Conservation (phyloP, 176 grass and related monocot genomes). For the Ampelocalamus luodianensis region DNA sequence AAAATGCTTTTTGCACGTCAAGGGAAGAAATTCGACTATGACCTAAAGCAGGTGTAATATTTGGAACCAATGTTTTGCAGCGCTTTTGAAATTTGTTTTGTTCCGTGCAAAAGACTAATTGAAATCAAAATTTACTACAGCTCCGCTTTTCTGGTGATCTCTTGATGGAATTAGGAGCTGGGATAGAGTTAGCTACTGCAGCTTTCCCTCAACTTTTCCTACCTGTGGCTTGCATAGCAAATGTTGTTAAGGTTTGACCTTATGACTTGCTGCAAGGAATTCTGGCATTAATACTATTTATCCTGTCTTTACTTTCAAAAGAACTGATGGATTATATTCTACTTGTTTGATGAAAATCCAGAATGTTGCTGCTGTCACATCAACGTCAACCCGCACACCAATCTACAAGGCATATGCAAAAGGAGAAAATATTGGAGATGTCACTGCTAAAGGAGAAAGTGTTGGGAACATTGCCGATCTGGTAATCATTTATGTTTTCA, state of each 20-base stretch:
- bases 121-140: conserved; percentile 53
- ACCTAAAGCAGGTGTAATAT: conserved; percentile 85
- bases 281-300: not conserved
- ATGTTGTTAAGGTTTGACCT: conserved; percentile 85
- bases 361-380: conserved; percentile 96
- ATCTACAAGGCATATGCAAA: conserved; percentile 90
- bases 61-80: conserved; percentile 19
- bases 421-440: conserved; percentile 88
- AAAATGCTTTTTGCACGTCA: conserved; percentile 99
- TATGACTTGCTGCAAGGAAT: not conserved
- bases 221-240: conserved; percentile 92
- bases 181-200: conserved; percentile 85
- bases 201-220: conserved; percentile 88
- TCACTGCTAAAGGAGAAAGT: conserved; percentile 93
- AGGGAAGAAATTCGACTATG: conserved; percentile 99
- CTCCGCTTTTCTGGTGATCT: conserved; percentile 92
- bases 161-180: conserved; percentile 85
- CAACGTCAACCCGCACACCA: conserved; percentile 79
- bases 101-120: conserved; percentile 17
- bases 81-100: not conserved
- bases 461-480: conserved; percentile 87
- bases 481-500: conserved; percentile 47
- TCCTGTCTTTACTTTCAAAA: conserved; percentile 28
- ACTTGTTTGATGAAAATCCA: conserved; percentile 36
- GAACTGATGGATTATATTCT: conserved; percentile 11